Percentiles rank a stretch among this genome's conserved stretches.
Conservation (phyloP, 1,139 yeast species). For the Kodamaea alishanica region DNA sequence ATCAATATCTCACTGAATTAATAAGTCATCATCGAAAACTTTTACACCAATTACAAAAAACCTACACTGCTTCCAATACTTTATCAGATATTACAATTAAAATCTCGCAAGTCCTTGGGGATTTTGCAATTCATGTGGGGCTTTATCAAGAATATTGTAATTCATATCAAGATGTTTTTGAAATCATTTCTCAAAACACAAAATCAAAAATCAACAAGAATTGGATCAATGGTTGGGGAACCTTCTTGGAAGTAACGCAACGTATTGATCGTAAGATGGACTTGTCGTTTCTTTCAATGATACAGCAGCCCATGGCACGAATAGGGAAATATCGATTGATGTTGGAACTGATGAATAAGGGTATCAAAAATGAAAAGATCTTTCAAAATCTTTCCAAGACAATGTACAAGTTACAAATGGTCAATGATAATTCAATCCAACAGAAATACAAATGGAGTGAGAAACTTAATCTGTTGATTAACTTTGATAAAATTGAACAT, state of each 20-base stretch:
- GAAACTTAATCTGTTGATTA: constrained; percentile 6
- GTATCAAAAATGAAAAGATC: constrained; percentile 9
- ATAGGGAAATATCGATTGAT: constrained; percentile 50
- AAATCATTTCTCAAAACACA: constrained; percentile 19
- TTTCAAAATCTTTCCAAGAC: constrained; percentile 13
- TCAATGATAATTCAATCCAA: constrained; percentile 23
- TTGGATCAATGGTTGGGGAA: constrained; percentile 30
- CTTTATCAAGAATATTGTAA: constrained; percentile 43
- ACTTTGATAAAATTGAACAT: constrained; percentile 12
- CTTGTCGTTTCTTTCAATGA: constrained; percentile 46
- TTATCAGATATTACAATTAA: constrained; percentile 4
- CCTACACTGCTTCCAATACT: background rate
- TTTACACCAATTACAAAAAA: constrained; percentile 5
- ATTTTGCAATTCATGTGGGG: constrained; percentile 26
- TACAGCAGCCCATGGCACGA: constrained; percentile 53
- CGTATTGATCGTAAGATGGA: constrained; percentile 32
- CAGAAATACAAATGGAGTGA: constrained; percentile 12
- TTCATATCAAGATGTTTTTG: constrained; percentile 36
- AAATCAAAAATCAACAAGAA: constrained; percentile 8
- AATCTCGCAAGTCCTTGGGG: constrained; percentile 22
- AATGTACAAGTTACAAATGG: constrained; percentile 21
- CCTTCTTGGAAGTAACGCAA: constrained; percentile 43
- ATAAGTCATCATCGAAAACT: constrained; percentile 25
- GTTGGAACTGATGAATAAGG: constrained; percentile 36
- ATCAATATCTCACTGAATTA: constrained; percentile 19